A percentile compares a stretch with the other conserved stretches of the same genome.
These are phyloP conservation scores for Fusarium pseudograminearum DNA, from an alignment of 2,329 filamentous ascomycete genomes.

Conservation along the genomic window DNA sequence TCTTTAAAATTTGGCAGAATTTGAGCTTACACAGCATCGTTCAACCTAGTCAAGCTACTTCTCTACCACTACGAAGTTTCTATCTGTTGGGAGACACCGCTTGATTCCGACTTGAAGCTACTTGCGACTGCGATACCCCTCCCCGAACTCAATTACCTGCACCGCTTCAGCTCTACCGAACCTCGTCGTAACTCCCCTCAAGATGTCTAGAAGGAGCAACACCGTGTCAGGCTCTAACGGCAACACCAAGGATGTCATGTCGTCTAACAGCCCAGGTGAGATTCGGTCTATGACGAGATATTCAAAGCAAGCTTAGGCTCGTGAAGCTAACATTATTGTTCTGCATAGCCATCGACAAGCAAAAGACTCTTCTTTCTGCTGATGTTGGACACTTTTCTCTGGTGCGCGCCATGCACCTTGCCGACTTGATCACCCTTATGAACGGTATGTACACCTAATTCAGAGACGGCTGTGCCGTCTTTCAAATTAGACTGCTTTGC, in stretches of 20 bases:
- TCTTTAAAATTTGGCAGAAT: not conserved
- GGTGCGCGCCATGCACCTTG: constrained; percentile 77
- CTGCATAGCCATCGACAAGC: constrained; percentile 74
- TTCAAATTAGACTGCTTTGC: not conserved
- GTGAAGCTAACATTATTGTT: constrained; percentile 11
- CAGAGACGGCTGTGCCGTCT: not conserved
- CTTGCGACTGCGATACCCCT: constrained; percentile 8
- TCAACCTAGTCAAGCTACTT: not conserved
- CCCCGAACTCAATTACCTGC: not conserved
- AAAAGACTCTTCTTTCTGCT: constrained; percentile 77
- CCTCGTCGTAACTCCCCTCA: constrained; percentile 20
- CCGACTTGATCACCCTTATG: constrained; percentile 85
- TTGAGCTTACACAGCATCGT: not conserved
- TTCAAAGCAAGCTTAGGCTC: constrained; percentile 2
- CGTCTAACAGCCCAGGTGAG: constrained; percentile 53
- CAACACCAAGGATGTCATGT: constrained; percentile 48
- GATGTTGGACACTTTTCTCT: constrained; percentile 80
- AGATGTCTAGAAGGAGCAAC: constrained; percentile 73
- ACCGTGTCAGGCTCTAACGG: constrained; percentile 52
- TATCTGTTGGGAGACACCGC: constrained; percentile 17
- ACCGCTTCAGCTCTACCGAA: not conserved
- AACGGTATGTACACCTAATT: constrained; percentile 66
- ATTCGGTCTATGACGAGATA: constrained; percentile 1
- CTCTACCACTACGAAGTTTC: constrained; percentile 2
- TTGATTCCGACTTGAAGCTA: constrained; percentile 12